These are phyloP conservation scores for Stagonosporopsis vannaccii DNA, from an alignment of 2,329 filamentous ascomycete genomes.

Conservation along the genomic window DNA sequence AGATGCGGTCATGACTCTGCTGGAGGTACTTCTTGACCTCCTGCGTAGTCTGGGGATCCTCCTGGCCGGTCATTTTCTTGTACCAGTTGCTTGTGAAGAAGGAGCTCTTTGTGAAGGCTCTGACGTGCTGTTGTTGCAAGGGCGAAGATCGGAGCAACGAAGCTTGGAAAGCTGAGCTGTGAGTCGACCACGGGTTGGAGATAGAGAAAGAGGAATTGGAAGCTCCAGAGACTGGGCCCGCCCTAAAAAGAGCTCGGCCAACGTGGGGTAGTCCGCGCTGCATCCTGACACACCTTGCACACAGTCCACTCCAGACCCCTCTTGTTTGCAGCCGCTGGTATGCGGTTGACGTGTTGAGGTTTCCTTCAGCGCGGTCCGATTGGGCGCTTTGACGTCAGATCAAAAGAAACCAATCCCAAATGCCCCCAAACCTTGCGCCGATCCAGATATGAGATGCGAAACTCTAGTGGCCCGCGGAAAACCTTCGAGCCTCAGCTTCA, in stretches of 20 bases:
- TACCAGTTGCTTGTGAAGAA: conserved; percentile 22
- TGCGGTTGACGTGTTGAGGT: conserved; percentile 30
- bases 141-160: conserved; percentile 9
- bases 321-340: conserved; percentile 26
- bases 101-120: conserved; percentile 16
- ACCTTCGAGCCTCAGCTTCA: conserved; percentile 7
- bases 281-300: conserved; percentile 24
- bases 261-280: conserved; percentile 33
- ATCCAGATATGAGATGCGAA: conserved; percentile 23
- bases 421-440: conserved; percentile 25
- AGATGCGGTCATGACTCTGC: conserved; percentile 71
- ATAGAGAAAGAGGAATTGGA: conserved; percentile 8
- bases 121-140: conserved; percentile 7
- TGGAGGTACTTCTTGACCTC: conserved; percentile 60
- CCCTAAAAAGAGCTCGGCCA: conserved; percentile 24
- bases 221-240: conserved; percentile 13
- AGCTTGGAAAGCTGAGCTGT: conserved; percentile 6
- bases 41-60: conserved; percentile 25
- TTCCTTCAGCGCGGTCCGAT: conserved; percentile 32
- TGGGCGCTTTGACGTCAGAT: conserved; percentile 37
- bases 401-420: conserved; percentile 15
- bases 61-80: conserved; percentile 31
- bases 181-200: conserved; percentile 2
- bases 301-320: conserved; percentile 17
- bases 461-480: conserved; percentile 17